Evolutionary conservation across 192 early-diverging fungal species (phyloP).

Genomic region (Rhizophagus prolifer): DNA sequence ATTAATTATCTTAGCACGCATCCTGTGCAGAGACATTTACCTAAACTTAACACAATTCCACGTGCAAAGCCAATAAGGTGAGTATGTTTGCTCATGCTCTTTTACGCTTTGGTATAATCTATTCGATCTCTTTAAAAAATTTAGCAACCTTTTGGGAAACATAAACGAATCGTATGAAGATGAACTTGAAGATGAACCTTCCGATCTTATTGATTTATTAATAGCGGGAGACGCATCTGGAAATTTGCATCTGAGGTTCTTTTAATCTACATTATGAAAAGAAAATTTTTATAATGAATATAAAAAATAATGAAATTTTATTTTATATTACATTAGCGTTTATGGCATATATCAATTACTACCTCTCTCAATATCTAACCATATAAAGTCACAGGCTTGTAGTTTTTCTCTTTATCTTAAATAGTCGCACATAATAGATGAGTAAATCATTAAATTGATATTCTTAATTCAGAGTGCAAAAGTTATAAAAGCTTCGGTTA

Average conservation of each 20-base stretch:
- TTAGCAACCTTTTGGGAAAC: constrained; percentile 21
- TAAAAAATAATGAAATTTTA: background rate
- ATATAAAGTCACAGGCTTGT: constrained; percentile 2
- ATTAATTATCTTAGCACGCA: constrained; percentile 3
- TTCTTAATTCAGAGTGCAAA: constrained; percentile 3
- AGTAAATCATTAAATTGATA: background rate
- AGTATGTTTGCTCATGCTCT: background rate
- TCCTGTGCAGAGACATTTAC: constrained; percentile 23
- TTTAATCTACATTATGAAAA: background rate
- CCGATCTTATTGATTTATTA: constrained; percentile 23
- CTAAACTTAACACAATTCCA: constrained; percentile 20
- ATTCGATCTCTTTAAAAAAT: background rate
- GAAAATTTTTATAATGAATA: background rate
- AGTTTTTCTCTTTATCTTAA: background rate
- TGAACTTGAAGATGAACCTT: constrained; percentile 21
- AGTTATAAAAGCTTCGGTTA: constrained; percentile 27
- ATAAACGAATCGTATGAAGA: background rate
- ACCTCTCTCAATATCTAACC: constrained; percentile 24
- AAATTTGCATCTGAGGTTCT: constrained; percentile 33
- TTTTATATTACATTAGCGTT: constrained; percentile 19
- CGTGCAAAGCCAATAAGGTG: constrained; percentile 25
- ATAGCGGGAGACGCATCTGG: constrained; percentile 29
- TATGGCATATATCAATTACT: constrained; percentile 33
- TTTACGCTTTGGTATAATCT: background rate
- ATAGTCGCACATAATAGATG: background rate